Percentiles rank a stretch among this genome's conserved stretches.
Conservation (phyloP, 768 basidiomycete genomes). For the Cystofilobasidium bisporidii region DNA sequence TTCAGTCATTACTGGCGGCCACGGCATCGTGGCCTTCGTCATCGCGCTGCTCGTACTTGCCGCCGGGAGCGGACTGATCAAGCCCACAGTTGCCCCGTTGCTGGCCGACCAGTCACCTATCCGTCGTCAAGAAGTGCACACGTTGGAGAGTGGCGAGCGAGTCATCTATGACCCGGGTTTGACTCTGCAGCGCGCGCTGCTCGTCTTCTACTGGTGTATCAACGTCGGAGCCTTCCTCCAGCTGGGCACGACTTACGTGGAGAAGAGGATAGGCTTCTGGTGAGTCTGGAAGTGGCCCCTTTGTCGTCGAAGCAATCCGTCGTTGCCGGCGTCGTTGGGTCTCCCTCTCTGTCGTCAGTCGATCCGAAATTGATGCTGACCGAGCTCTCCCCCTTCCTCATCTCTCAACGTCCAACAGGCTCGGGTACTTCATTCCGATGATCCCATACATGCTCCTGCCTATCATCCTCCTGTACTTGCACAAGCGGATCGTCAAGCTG, state of each 20-base stretch:
- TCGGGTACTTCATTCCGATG: neutral
- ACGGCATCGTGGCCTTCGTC: conserved; percentile 20
- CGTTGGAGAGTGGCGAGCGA: conserved; percentile 8
- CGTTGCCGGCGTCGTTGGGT: too few relatives aligned
- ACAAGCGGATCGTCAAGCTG: conserved; percentile 25
- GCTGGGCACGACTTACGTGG: conserved; percentile 36
- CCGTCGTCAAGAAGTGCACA: conserved; percentile 17
- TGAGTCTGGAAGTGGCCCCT: too few relatives aligned
- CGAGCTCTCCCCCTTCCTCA: neutral
- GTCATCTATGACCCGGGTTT: conserved; percentile 15
- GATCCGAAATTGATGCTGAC: neutral
- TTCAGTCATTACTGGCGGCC: conserved; percentile 1
- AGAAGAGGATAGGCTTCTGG: conserved; percentile 39
- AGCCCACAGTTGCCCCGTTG: conserved; percentile 38
- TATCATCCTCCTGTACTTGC: conserved; percentile 33
- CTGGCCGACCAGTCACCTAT: conserved; percentile 40
- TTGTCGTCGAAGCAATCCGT: too few relatives aligned
- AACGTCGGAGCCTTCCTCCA: conserved; percentile 24
- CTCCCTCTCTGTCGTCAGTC: neutral
- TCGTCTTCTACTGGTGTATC: conserved; percentile 24
- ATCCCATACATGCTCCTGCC: conserved; percentile 32
- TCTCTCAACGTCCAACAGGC: neutral
- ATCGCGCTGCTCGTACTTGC: conserved; percentile 19
- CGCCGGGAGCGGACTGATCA: conserved; percentile 31
- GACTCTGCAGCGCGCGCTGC: conserved; percentile 1